These are phyloP conservation scores for Taxawa tesnikishii DNA, from an alignment of 2,329 filamentous ascomycete genomes.

Conservation along the genomic window DNA sequence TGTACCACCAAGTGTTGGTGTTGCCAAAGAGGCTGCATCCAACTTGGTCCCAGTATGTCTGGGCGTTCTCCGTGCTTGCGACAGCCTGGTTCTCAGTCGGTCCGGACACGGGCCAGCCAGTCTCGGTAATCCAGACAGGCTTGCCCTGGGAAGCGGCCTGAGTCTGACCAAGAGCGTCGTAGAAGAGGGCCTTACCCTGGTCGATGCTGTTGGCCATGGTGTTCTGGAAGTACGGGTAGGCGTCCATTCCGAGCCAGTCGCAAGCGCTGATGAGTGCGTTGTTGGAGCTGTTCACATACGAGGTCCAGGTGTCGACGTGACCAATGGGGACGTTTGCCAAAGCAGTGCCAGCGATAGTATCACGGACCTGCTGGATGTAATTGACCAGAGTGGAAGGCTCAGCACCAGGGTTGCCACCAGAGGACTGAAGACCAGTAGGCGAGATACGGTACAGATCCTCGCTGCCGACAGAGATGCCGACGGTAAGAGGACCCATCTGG, in stretches of 20 bases:
- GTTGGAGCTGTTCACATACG: constrained; percentile 64
- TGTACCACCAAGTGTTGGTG: constrained; percentile 60
- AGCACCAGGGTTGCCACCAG: constrained; percentile 50
- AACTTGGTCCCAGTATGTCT: constrained; percentile 70
- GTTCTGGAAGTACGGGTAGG: constrained; percentile 63
- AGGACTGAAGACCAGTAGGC: constrained; percentile 43
- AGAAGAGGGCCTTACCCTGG: constrained; percentile 54
- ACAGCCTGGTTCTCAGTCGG: constrained; percentile 48
- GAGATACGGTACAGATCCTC: constrained; percentile 51
- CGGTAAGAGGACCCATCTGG: constrained; percentile 53
- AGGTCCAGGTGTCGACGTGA: constrained; percentile 77
- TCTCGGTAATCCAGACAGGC: constrained; percentile 77
- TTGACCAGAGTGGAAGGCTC: constrained; percentile 48
- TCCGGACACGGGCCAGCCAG: constrained; percentile 72
- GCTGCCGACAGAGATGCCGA: constrained; percentile 73
- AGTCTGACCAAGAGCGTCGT: constrained; percentile 51
- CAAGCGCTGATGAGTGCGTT: constrained; percentile 52
- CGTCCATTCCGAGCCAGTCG: constrained; percentile 77
- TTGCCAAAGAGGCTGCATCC: constrained; percentile 57
- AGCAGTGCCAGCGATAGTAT: constrained; percentile 49
- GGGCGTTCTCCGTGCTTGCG: constrained; percentile 54
- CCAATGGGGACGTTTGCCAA: constrained; percentile 48
- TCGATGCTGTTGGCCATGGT: constrained; percentile 54
- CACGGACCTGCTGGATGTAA: constrained; percentile 60
- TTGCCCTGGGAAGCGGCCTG: constrained; percentile 49